Evolutionary conservation across 2,329 filamentous ascomycete genomes (phyloP).

Genomic region (Botrytis byssoidea): DNA sequence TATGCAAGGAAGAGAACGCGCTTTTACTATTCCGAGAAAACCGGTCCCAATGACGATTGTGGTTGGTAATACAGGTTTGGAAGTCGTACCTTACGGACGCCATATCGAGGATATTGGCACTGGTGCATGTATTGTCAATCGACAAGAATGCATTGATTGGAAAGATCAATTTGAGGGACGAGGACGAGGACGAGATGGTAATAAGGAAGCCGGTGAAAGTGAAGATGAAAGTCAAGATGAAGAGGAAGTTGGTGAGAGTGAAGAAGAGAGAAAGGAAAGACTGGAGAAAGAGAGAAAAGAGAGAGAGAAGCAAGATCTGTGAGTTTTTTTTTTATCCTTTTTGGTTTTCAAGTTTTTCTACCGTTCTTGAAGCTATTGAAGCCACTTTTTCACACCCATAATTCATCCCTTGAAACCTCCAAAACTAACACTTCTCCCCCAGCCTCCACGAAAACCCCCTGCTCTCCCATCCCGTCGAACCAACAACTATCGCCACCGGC

Average conservation of each 20-base stretch:
- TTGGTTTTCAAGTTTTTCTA: no score
- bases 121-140: neutral
- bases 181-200: neutral
- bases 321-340: neutral
- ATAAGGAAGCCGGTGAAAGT: no score
- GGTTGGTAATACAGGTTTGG: neutral
- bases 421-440: no score
- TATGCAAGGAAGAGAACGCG: neutral
- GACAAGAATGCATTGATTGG: neutral
- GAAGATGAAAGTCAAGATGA: neutral
- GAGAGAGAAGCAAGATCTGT: neutral
- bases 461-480: neutral
- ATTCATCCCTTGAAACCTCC: no score
- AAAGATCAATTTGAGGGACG: neutral
- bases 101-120: neutral
- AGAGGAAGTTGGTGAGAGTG: neutral
- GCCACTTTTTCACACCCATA: neutral
- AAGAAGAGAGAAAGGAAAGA: neutral
- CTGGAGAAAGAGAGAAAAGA: neutral
- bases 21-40: neutral
- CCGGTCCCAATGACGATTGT: neutral
- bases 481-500: neutral
- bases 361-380: no score
- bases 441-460: constrained; percentile 6
- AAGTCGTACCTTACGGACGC: neutral